Percentiles rank a stretch among this genome's conserved stretches.
Evolutionary conservation across 805 yeast species (phyloP).

Genomic region (Yarrowia porcina): DNA sequence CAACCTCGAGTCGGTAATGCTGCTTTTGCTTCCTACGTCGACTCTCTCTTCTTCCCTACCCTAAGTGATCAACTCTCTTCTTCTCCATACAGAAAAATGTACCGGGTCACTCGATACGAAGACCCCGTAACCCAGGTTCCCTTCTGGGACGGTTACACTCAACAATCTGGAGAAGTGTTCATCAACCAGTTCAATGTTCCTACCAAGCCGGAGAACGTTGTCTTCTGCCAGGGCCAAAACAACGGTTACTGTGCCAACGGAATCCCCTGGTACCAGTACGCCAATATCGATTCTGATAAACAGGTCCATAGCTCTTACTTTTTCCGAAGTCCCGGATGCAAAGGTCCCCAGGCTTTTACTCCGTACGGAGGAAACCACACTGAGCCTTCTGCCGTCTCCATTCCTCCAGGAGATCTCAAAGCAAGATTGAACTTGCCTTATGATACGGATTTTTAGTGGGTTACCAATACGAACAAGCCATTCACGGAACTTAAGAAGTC

Average conservation of each 20-base stretch:
- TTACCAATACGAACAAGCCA: no score
- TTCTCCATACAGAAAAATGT: neutral
- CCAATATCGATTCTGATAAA: neutral
- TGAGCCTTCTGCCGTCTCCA: neutral
- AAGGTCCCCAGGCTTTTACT: neutral
- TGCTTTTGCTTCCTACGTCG: conserved; percentile 9
- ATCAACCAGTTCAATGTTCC: neutral
- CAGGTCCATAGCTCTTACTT: conserved; percentile 1
- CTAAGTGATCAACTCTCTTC: neutral
- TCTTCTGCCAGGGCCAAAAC: conserved; percentile 18
- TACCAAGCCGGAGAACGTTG: conserved; percentile 4
- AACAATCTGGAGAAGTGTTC: conserved; percentile 10
- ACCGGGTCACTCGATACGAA: conserved; percentile 20
- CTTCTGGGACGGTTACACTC: conserved; percentile 23
- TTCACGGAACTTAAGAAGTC: no score
- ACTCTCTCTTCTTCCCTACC: conserved; percentile 1
- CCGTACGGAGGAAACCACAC: neutral
- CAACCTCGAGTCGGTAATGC: conserved; percentile 24
- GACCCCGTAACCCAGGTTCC: conserved; percentile 25
- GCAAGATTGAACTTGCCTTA: neutral
- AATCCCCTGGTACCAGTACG: conserved; percentile 19
- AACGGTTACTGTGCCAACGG: conserved; percentile 16
- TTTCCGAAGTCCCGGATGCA: conserved; percentile 8
- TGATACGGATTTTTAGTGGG: neutral
- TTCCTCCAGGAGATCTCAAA: neutral